phyloP scores from a whole-genome alignment of 192 early-diverging fungal genomes.

The Entomortierella parvispora region DNA sequence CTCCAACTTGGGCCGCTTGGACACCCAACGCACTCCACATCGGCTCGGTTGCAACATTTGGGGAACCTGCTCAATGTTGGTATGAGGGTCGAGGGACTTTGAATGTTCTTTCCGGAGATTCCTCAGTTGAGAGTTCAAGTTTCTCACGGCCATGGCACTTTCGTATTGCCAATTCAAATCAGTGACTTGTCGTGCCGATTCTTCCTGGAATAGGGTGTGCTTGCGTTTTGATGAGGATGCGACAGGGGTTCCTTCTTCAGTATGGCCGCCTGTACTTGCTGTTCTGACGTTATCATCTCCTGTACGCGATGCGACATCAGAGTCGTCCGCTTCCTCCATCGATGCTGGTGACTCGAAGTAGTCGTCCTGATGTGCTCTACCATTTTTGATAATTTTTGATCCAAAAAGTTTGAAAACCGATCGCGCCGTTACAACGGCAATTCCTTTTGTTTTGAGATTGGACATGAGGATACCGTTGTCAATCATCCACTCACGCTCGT shows the following conservation, averaged over 20 bases:
- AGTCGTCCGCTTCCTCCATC: constrained; percentile 48
- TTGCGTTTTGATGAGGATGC: constrained; percentile 22
- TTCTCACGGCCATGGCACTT: constrained; percentile 58
- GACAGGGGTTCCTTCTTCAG: constrained; percentile 4
- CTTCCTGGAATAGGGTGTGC: constrained; percentile 13
- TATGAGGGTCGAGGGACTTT: constrained; percentile 66
- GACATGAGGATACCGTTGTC: constrained; percentile 68
- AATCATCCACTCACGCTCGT: constrained; percentile 78
- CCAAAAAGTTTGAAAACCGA: constrained; percentile 80
- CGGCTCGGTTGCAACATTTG: constrained; percentile 56
- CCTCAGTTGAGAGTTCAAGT: constrained; percentile 61
- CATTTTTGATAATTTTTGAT: constrained; percentile 69
- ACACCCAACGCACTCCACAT: constrained; percentile 23
- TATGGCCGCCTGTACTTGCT: background rate
- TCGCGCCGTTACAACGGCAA: constrained; percentile 78
- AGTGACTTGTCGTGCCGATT: constrained; percentile 18
- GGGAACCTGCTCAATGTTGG: constrained; percentile 65
- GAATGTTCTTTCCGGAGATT: constrained; percentile 54
- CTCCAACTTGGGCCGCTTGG: background rate
- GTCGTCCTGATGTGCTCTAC: constrained; percentile 69
- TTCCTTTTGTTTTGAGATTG: constrained; percentile 72
- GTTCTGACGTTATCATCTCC: constrained; percentile 8
- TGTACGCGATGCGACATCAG: constrained; percentile 18
- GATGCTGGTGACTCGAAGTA: constrained; percentile 70
- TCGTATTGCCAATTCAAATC: constrained; percentile 65